These are phyloP conservation scores for Metarhizium robertsii DNA, from an alignment of 2,329 filamentous ascomycete species.

Conservation along the genomic window DNA sequence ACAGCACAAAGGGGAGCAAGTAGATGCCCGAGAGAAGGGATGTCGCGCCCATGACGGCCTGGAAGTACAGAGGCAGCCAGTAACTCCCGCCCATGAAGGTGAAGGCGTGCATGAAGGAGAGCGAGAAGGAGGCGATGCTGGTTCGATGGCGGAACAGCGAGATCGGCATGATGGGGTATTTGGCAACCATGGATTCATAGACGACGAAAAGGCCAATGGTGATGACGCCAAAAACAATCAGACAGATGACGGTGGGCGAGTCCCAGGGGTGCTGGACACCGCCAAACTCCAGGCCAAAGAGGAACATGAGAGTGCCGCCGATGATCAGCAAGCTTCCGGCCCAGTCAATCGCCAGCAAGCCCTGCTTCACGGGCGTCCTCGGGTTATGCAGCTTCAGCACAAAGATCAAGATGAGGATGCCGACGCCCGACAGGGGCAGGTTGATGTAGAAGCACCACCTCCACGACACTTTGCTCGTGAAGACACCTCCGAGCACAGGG, in stretches of 20 bases:
- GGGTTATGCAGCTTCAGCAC: conserved; percentile 62
- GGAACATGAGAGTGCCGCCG: conserved; percentile 73
- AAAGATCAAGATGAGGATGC: conserved; percentile 42
- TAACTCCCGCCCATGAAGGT: conserved; percentile 72
- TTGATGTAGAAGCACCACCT: conserved; percentile 65
- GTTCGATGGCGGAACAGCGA: conserved; percentile 57
- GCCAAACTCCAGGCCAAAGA: conserved; percentile 79
- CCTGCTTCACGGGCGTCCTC: conserved; percentile 50
- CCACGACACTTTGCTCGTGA: conserved; percentile 57
- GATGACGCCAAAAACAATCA: conserved; percentile 64
- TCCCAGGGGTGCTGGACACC: conserved; percentile 67
- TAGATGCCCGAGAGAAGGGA: conserved; percentile 69
- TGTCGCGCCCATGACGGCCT: conserved; percentile 58
- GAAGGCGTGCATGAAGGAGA: conserved; percentile 65
- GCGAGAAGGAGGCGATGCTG: conserved; percentile 54
- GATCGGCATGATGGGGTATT: conserved; percentile 70
- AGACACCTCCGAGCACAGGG: conserved; percentile 59
- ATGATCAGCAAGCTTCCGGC: conserved; percentile 50
- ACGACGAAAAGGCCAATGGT: conserved; percentile 57
- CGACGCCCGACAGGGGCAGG: conserved; percentile 36
- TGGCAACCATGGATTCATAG: conserved; percentile 64
- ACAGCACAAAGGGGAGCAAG: conserved; percentile 59
- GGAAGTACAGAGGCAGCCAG: conserved; percentile 80
- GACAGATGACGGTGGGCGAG: conserved; percentile 65
- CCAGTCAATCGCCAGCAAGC: conserved; percentile 56